Base-by-base conservation (phyloP, 345 rosid species). In the Boechera divaricarpa region DNA sequence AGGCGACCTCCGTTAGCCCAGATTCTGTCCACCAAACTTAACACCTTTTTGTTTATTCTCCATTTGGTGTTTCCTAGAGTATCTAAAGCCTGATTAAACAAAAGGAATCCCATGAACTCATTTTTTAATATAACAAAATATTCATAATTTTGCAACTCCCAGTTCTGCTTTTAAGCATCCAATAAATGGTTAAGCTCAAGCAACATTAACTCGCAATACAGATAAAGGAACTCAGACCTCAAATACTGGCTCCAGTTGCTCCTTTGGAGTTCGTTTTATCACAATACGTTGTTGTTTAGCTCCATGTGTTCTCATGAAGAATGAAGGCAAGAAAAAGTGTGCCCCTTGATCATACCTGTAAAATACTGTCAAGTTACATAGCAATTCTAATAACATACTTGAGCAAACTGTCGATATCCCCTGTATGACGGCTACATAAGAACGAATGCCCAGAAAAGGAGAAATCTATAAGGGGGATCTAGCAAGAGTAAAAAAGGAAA, bases 31-130 rank as follows among this genome's bases (percentile, higher is more conserved):
- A 93, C 78, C 73, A 93, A 89, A 70, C 89, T 82, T 79, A 96
- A 90, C 45, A 93, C 78, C 86, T 85, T 87, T 75, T 85, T 93
- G 76, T 90, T 96, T 63, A 96, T 80, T 74, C 94, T 90, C 99
- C 98, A 96, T 76, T 93, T 96, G 66, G 98, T 87, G 78, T 85
- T 87, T 81, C 99, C 99, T 36, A 96, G 89, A 4, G 97, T 96
- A 87, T 96, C 87, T 77, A 96, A 80, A 44, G 97, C 99, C 99
- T 96, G 89, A 68, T 76, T 71, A 76, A 61, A 74, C 77, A 63
- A 75, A 62, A 29, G 41, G 21, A 70, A 69, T 33, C 53, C 62
- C 64, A 76, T 21, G 67, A 81, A 33, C 54, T 81, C 59, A 36
- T 39, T 56, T 69, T 31, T 48, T 71, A 29, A 47, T 47, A 44